Evolutionary conservation across 306 rosid genomes (phyloP), one percentile per base, ranked within the genome.

Genomic region (Trifolium pratense): DNA sequence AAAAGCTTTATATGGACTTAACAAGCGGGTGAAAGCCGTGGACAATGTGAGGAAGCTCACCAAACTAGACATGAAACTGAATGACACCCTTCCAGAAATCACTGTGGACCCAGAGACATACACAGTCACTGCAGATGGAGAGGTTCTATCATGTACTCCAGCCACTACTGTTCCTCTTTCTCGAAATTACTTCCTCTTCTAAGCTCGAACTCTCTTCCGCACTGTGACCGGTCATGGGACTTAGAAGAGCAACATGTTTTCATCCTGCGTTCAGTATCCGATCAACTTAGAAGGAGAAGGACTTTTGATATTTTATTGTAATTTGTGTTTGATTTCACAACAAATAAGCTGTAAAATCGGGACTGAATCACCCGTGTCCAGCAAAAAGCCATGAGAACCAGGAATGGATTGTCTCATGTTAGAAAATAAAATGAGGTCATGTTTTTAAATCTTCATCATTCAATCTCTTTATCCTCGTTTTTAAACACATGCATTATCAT

Each of bases 41-140:
- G 71, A 82, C 14, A 88, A 87, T 36, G 89, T 88, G 23, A 88
- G 95, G 83, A 83, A 61, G 13, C 91, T 94, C 36, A 87, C 82
- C 45, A 94, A 94, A 84, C 89, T 82, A 9, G 96, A 94, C 87
- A 94, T 94, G 98, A 86, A 85, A 77, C 90, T 92, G 74, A 94
- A 91, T 16, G 82, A 91, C 3, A 79, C 97, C 13, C 96, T 91
- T 65, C 98, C 98, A 39, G 14, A 73, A 46, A 94, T 94, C 73
- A 80, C 82, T 18, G 98, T 94, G 56, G 98, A 94, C 63, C 97
- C 98, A 0, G 99, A 94, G 79, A 79, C 86, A 49, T 94, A 85
- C 83, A 80, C 66, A 0, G 99, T 91, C 20, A 87, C 81, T 32
- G 99, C 91, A 42, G 87, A 94, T 25, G 92, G 89, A 4, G 88